Evolutionary conservation across 1,284 basidiomycete species (phyloP), one percentile per base, ranked within the genome.

Genomic region (Fomitiporia mediterranea): DNA sequence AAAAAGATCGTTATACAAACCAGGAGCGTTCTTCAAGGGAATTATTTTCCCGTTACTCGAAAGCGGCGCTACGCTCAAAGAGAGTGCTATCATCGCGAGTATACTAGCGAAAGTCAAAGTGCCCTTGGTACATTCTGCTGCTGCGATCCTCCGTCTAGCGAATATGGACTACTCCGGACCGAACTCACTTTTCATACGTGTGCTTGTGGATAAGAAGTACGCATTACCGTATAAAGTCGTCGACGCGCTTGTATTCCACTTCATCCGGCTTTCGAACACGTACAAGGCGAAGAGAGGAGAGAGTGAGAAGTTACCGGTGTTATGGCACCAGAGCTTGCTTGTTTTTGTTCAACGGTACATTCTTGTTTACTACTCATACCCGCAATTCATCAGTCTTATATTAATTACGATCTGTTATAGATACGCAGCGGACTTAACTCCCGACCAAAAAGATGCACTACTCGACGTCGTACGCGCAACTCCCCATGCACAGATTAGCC

Each of bases 201-300:
- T 99, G 11, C 77, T 99, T 19, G 78, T 99, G 51, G 97, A 99
- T 76, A 99, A 99, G 73, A 99, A 99, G 72, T 94, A 97, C 69
- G 94, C 97, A 53, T 75, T 99, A 35, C 97, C 97, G 0, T 99
- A 96, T 79, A 98, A 99, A 75, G 96, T 98, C 23, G 86, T 99
- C 56, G 97, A 99, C 67, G 90, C 92, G 2, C 82, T 99, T 55
- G 94, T 99, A 13, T 98, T 97, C 78, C 97, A 99, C 74, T 99
- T 95, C 69, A 91, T 99, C 65, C 86, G 94, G 35, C 86, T 98
- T 55, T 91, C 91, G 4, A 94, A 94, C 69, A 87, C 87, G n/a
- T 89, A 91, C 69, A 89, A 89, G 69, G 83, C 84, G 30, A 78
- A 77, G 59, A 75, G 72, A 27, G 83, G 80, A 11, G 85, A 87